Evolutionary conservation across 2,329 filamentous ascomycete genomes (phyloP), one percentile per base, ranked within the genome.

Genomic region (Aspergillus phoenicis): DNA sequence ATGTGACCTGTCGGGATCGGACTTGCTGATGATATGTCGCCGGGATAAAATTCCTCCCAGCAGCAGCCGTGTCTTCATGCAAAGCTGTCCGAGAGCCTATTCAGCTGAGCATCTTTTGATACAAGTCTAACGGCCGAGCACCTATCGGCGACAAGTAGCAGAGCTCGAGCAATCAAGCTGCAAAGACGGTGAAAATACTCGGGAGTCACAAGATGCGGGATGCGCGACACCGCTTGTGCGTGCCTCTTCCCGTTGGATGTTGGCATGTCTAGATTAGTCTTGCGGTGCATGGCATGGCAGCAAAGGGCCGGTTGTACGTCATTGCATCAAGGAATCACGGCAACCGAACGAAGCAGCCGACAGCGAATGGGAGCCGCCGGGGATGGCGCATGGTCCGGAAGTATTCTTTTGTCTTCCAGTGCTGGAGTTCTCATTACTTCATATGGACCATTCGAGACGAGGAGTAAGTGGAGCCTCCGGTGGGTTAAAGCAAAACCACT

Each of bases 351-450:
- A 57, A 33, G 26, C 17, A 26, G 33, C 47, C 33, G 20, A 17
- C 39, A 17, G 17, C 41, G 33, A 47, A 57, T 28, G n/a, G 53
- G 53, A 56, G 53, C 26, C 17, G 24, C 20, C 13, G 39, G 38
- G 38, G 53, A 24, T 52, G 26, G 28, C 13, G 41, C 26, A 52
- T 45, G 41, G 41, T 30, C 38, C 38, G 53, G 33, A 33, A 47
- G 24, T 54, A 24, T 58, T 56, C 11, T 36, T 36, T 36, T 36
- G 33, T 36, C 33, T 36, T 36, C 33, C 33, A 36, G 52, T 45
- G 60, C 45, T 26, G 36, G 33, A 39, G 20, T 57, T 48, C 20
- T 43, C 57, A 64, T 62, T 64, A 62, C 62, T 57, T 63, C 62
- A 63, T 61, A 58, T 43, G 30, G 39, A 47, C 58, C 48, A 36